These are phyloP conservation scores for Candida albicans DNA, from an alignment of 1,139 yeast species.

Conservation along the genomic window DNA sequence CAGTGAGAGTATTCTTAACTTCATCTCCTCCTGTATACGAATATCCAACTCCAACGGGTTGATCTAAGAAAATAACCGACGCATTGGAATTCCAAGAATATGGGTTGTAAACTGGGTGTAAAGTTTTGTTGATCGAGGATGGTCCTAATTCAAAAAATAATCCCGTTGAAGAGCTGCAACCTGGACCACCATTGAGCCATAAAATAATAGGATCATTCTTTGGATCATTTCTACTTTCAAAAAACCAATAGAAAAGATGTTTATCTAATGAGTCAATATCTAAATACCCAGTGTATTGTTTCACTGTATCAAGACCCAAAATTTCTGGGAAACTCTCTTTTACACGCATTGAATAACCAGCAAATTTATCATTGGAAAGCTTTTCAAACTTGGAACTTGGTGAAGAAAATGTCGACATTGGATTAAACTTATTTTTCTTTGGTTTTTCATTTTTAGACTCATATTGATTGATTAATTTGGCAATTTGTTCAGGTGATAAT, in stretches of 20 bases:
- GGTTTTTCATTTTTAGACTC: constrained; percentile 8
- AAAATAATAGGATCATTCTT: constrained; percentile 77
- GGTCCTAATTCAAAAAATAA: constrained; percentile 90
- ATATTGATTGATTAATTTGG: constrained; percentile 21
- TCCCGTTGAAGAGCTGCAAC: constrained; percentile 90
- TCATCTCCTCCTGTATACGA: constrained; percentile 61
- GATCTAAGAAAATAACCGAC: constrained; percentile 87
- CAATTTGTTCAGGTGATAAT: constrained; percentile 19
- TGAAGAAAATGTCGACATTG: background rate
- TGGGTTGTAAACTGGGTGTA: constrained; percentile 75
- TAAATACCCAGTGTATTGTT: constrained; percentile 66
- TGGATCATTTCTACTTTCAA: constrained; percentile 90
- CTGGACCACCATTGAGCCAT: constrained; percentile 93
- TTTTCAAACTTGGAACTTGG: constrained; percentile 19
- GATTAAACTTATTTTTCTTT: constrained; percentile 7
- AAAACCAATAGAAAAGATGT: constrained; percentile 86
- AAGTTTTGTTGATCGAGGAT: constrained; percentile 62
- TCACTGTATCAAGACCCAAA: constrained; percentile 54
- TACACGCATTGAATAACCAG: constrained; percentile 41
- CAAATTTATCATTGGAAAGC: constrained; percentile 24
- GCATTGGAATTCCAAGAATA: constrained; percentile 89
- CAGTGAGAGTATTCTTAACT: constrained; percentile 64
- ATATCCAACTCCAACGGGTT: constrained; percentile 90
- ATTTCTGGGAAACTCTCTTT: constrained; percentile 42
- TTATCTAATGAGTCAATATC: constrained; percentile 57